Evolutionary conservation across 139 green algal genomes (phyloP).

Genomic region (Yamagishiella unicocca): DNA sequence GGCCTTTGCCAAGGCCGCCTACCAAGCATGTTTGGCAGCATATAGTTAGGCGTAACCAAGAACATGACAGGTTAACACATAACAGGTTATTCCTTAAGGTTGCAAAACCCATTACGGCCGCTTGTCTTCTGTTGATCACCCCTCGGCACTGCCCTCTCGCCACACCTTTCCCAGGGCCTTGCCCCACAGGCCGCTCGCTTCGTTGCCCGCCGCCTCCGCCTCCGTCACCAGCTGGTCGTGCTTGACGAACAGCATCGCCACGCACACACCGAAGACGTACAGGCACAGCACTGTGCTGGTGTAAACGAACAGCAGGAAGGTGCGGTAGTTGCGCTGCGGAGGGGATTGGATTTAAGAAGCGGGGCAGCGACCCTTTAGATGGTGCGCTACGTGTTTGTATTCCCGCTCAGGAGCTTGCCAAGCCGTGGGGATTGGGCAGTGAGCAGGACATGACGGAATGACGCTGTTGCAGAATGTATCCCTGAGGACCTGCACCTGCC

Average conservation of each 20-base stretch:
- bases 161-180: slow-evolving; percentile 46
- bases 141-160: background rate
- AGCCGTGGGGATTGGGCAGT: no score
- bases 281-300: slow-evolving; percentile 86
- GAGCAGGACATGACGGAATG: no score
- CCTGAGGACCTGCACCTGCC: no score
- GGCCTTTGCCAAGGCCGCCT: no score
- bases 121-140: background rate
- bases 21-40: no score
- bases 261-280: slow-evolving; percentile 82
- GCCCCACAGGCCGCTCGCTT: slow-evolving; percentile 53
- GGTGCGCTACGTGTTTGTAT: no score
- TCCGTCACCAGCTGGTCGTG: slow-evolving; percentile 63
- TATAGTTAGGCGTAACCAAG: no score
- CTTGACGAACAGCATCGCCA: slow-evolving; percentile 75
- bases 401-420: no score
- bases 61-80: no score
- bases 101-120: background rate
- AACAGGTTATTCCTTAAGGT: no score
- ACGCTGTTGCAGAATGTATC: no score
- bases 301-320: slow-evolving; percentile 96
- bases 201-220: slow-evolving; percentile 31
- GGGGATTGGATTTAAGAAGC: background rate
- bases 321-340: slow-evolving; percentile 96
- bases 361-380: background rate